Evolutionary conservation across 2,329 filamentous ascomycete species (phyloP), one percentile per base, ranked within the genome.

Genomic region (Setomelanomma holmii): DNA sequence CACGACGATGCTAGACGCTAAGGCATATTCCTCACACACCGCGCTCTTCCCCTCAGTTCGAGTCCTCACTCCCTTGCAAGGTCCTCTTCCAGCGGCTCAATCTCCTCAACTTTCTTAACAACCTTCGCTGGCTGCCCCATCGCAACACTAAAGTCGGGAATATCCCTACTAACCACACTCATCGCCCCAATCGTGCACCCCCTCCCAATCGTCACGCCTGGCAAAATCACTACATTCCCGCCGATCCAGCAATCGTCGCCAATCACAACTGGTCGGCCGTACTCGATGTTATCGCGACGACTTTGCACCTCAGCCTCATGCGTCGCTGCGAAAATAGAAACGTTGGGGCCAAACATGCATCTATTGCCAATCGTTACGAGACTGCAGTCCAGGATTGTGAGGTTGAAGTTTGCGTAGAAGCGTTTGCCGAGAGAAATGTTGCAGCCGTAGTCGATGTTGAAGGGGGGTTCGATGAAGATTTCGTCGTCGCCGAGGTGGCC

Each of bases 141-240:
- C 0, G 85, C 86, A 7, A 86, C 80, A 21, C 80, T 80, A 54
- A 84, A 86, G 6, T 83, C 80, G 4, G 85, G 81, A n/a, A 90
- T 83, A 71, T 88, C 80, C 76, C 88, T 95, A 2, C 90, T 95
- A 20, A 96, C 91, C 4, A 96, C 89, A 69, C 88, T 91, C 1
- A 89, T 90, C 1, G 92, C 91, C 1, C 90, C 92, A 54, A 96
- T 82, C 0, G 87, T 89, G 4, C 79, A 81, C 0, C 91, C 91
- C 48, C 82, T 80, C 0, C 92, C 91, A 58, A 96, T 88, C 1
- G 83, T 93, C 20, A 96, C 86, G 0, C 91, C 91, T 0, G 90
- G 86, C 38, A 93, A 77, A 16, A 96, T 84, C 1, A 75, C 72
- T 2, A 74, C 78, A 55, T 78, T 76, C 0, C 79, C 80, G 0